phyloP scores from a whole-genome alignment of 768 basidiomycete genomes.

The Collybia sp. region DNA sequence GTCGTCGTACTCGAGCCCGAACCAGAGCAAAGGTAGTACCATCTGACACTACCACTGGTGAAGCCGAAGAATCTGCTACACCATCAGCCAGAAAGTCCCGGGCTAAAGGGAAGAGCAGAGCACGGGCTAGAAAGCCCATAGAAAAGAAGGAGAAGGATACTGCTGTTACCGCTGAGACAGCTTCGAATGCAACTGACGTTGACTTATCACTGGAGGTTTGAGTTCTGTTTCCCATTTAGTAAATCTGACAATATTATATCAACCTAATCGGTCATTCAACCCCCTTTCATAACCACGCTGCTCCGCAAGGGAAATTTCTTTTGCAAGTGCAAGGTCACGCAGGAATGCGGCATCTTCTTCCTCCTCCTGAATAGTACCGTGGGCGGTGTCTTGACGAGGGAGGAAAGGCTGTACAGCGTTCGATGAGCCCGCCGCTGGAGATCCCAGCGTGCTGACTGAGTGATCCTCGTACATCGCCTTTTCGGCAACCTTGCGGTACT shows the following conservation, averaged over 20 bases:
- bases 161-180: conserved; percentile 12
- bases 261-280: not conserved
- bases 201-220: conserved; percentile 3
- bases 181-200: conserved; percentile 16
- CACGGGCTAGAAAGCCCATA: conserved; percentile 24
- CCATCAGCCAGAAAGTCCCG: conserved; percentile 28
- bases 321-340: conserved; percentile 26
- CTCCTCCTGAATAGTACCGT: conserved; percentile 3
- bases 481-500: conserved; percentile 26
- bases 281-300: conserved; percentile 18
- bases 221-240: too few species aligned
- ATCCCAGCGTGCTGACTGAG: not conserved
- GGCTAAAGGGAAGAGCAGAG: conserved; percentile 22
- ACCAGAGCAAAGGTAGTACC: conserved; percentile 29
- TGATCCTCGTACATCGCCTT: conserved; percentile 6
- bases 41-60: too few species aligned
- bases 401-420: not conserved
- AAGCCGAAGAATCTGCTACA: conserved; percentile 25
- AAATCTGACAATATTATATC: too few species aligned
- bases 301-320: conserved; percentile 28
- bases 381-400: not conserved
- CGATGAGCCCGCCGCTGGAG: conserved; percentile 1
- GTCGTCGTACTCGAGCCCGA: conserved; percentile 26
- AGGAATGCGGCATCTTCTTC: conserved; percentile 16
- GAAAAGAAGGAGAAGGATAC: conserved; percentile 26